Evolutionary conservation across 202 grass and related monocot genomes (phyloP), one percentile per base, ranked within the genome.

Genomic region (Setaria viridis): DNA sequence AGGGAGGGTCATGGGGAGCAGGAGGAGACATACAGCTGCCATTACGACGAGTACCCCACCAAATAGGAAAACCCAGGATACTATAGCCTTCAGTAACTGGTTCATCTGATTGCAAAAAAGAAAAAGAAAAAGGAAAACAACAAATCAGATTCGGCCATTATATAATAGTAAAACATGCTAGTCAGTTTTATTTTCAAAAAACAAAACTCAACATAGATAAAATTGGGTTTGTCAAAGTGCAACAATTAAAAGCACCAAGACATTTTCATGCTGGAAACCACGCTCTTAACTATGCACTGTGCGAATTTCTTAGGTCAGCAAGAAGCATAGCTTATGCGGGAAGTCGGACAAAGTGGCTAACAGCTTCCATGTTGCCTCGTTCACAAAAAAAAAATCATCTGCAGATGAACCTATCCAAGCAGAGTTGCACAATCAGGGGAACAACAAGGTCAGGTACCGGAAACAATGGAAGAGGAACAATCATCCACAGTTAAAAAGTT

Each of bases 41-140:
- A 81, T 30, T 29, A 43, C 79, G 79, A 70, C 79, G 65, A 81
- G 65, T 81, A 81, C 50, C 65, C 50, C 50, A 33, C 51, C 79
- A 65, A 70, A 82, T 53, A 59, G 67, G 80, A 29, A 70, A 71
- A 82, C 80, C 80, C 20, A 71, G 3, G 67, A 71, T 37, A 71
- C 37, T 46, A 42, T 71, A 82, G 9, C 46, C 66, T 82, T 82
- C 80, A 71, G 67, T 59, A 46, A 82, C 67, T 82, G 67, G 37
- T 82, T 82, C 80, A 70, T 71, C 80, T 82, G 80, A 71, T 62
- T 11, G 9, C 58, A 71, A 82, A 47, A 7, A 13, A 15, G n/a
- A n/a, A 25, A 25, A 25, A 25, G 0, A 25, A 25, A 0, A 69
- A 29, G 5, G 47, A 15, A 25, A 20, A 25, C 11, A 41, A 56